Conservation (phyloP, 768 basidiomycete genomes). For the Mycena leptocephala region DNA sequence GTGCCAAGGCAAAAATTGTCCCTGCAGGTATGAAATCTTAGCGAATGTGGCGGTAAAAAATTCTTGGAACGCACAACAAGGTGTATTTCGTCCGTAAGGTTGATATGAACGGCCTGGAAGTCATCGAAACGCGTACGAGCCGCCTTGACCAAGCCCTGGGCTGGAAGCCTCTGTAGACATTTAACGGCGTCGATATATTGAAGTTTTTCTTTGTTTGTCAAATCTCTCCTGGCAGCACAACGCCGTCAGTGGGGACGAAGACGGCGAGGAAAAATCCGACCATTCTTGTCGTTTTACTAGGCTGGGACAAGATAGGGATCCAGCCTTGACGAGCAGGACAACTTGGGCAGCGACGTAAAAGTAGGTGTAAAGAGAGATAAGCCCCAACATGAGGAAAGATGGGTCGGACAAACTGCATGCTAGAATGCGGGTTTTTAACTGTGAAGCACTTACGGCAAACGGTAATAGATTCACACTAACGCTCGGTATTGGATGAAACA, state of each 20-base stretch:
- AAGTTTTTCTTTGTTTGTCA: not conserved
- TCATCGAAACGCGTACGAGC: conserved; percentile 41
- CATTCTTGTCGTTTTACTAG: conserved; percentile 19
- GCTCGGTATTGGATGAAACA: not conserved
- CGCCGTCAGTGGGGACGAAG: not conserved
- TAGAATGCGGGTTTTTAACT: not conserved
- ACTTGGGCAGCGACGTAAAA: not conserved
- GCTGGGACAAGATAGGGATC: not conserved
- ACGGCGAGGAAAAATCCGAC: not conserved
- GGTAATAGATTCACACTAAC: not conserved
- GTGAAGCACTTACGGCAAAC: not conserved
- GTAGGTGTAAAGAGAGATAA: not conserved
- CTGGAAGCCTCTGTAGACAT: conserved; percentile 32
- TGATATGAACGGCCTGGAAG: conserved; percentile 41
- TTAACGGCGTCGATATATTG: conserved; percentile 17
- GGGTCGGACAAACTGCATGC: not conserved
- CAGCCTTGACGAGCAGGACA: conserved; percentile 1
- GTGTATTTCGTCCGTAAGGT: conserved; percentile 37
- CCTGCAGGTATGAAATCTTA: conserved; percentile 32
- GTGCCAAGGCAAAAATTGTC: conserved; percentile 53
- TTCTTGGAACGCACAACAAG: conserved; percentile 32
- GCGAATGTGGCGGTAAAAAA: not conserved
- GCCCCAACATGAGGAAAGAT: not conserved
- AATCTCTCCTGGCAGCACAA: conserved; percentile 9
- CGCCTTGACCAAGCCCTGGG: not conserved